These are phyloP conservation scores for Gonium pectorale DNA, from an alignment of 139 green algal species.

Conservation along the genomic window DNA sequence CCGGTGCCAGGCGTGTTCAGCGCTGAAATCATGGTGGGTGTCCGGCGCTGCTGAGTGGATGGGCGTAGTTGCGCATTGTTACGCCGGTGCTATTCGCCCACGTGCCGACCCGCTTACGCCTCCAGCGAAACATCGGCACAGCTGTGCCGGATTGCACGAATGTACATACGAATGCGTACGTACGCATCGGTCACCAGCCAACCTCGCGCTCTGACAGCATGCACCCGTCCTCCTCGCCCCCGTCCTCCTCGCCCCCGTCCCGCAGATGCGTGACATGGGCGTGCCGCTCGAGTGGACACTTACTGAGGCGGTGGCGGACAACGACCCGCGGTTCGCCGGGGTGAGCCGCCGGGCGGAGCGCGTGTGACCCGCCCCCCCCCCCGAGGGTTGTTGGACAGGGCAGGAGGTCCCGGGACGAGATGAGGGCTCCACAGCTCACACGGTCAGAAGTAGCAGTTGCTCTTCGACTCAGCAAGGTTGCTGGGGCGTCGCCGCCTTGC, in stretches of 20 bases:
- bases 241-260: neutral
- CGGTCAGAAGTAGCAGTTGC: neutral
- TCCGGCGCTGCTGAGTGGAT: neutral
- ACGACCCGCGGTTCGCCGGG: slow-evolving; percentile 62
- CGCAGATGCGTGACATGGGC: slow-evolving; percentile 76
- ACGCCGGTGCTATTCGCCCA: neutral
- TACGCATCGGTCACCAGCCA: neutral
- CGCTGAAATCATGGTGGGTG: slow-evolving; percentile 76
- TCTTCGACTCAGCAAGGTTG: neutral
- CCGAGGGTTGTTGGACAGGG: neutral
- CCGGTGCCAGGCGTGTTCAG: slow-evolving; percentile 74
- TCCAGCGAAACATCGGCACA: neutral
- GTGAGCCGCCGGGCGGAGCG: neutral
- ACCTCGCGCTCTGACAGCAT: neutral
- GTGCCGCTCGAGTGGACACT: slow-evolving; percentile 70
- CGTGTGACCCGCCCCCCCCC: neutral
- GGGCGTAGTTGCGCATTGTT: too few species aligned
- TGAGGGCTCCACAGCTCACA: neutral
- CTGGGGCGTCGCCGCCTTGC: neutral
- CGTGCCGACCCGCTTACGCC: neutral
- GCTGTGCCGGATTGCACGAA: neutral
- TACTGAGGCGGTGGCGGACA: slow-evolving; percentile 49
- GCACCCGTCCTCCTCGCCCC: neutral
- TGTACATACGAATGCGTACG: neutral
- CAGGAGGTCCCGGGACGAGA: neutral